These are phyloP conservation scores for Termitomyces titanicus DNA, from an alignment of 768 basidiomycete species.

Conservation along the genomic window DNA sequence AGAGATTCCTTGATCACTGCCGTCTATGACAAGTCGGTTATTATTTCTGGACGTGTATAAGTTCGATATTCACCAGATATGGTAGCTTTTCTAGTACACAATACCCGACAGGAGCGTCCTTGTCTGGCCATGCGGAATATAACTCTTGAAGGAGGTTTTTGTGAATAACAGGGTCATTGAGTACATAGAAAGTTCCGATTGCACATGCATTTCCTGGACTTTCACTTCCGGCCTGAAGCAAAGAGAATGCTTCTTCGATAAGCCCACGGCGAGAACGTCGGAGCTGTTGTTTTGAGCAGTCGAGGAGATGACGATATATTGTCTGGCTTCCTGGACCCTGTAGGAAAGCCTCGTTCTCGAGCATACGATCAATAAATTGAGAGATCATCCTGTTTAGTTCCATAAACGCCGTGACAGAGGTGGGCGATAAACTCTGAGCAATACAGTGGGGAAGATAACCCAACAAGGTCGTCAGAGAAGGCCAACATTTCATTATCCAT, in stretches of 20 bases:
- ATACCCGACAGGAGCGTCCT: slow-evolving; percentile 21
- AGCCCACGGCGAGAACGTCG: slow-evolving; percentile 12
- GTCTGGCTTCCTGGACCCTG: slow-evolving; percentile 12
- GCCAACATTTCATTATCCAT: slow-evolving; percentile 29
- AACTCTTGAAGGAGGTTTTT: slow-evolving; percentile 30
- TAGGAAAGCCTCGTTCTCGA: slow-evolving; percentile 9
- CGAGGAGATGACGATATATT: slow-evolving; percentile 20
- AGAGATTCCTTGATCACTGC: slow-evolving; percentile 47
- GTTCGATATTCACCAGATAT: slow-evolving; percentile 34
- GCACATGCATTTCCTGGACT: slow-evolving; percentile 35
- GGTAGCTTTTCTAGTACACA: slow-evolving; percentile 35
- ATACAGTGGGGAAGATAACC: slow-evolving; percentile 12
- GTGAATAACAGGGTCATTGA: slow-evolving; percentile 25
- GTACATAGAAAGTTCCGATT: slow-evolving; percentile 34
- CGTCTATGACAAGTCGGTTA: slow-evolving; percentile 25
- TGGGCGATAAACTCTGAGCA: slow-evolving; percentile 1
- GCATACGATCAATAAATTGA: slow-evolving; percentile 13
- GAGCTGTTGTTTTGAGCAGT: slow-evolving; percentile 5
- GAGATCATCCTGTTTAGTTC: slow-evolving; percentile 9
- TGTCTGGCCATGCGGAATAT: slow-evolving; percentile 30
- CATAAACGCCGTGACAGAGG: slow-evolving; percentile 9
- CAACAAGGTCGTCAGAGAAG: slow-evolving; percentile 20
- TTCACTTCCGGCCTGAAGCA: slow-evolving; percentile 36
- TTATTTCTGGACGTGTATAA: not conserved
- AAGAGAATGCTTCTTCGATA: slow-evolving; percentile 31